Evolutionary conservation across 1,284 basidiomycete genomes (phyloP).

Genomic region (Puccinia hordei): DNA sequence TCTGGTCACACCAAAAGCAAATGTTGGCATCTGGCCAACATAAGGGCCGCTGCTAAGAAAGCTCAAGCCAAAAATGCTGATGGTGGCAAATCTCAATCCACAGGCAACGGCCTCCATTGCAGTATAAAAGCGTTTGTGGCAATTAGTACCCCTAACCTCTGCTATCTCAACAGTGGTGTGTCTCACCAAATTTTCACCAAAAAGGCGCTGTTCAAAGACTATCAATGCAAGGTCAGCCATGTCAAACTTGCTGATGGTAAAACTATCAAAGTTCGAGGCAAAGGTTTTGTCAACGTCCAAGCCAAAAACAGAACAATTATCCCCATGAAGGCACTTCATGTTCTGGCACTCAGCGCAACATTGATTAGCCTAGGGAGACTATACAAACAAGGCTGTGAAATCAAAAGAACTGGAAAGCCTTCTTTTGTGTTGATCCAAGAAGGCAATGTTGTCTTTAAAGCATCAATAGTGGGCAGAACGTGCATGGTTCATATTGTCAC

Average conservation of each 20-base stretch:
- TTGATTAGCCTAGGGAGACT: slow-evolving; percentile 20
- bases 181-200: slow-evolving; percentile 2
- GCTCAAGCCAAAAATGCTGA: neutral
- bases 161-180: too few species aligned
- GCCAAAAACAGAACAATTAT: neutral
- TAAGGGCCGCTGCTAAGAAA: neutral
- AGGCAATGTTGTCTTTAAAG: neutral
- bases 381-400: neutral
- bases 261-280: neutral
- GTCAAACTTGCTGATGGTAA: neutral
- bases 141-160: neutral
- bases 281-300: neutral
- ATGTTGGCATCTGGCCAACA: neutral
- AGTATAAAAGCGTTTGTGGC: neutral
- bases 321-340: neutral
- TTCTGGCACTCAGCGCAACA: neutral
- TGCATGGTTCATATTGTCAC: neutral
- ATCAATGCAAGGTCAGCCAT: neutral
- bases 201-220: neutral
- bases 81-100: neutral
- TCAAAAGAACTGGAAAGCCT: neutral
- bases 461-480: neutral
- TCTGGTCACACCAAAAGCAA: neutral
- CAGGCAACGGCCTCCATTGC: neutral
- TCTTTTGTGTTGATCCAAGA: neutral